Evolutionary conservation across 2,329 filamentous ascomycete species (phyloP).

Genomic region (Neurospora sp.): DNA sequence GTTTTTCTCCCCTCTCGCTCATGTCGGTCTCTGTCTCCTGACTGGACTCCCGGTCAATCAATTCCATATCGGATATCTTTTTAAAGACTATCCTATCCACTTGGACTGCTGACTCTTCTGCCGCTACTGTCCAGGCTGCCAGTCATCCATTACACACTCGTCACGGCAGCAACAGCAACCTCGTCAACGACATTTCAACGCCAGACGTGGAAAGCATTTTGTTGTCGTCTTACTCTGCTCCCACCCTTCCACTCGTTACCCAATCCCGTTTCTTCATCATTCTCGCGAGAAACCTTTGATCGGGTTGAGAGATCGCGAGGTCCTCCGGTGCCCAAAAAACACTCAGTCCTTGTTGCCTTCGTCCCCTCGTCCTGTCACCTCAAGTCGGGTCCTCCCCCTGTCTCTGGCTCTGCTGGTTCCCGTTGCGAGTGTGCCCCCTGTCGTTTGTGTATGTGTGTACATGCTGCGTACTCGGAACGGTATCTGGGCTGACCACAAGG

Average conservation of each 20-base stretch:
- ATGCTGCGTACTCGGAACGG: not conserved
- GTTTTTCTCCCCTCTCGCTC: not conserved
- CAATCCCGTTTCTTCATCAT: not conserved
- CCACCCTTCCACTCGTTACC: not conserved
- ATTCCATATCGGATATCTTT: not conserved
- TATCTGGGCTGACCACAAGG: not conserved
- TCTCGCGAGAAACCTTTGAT: not conserved
- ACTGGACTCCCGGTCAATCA: not conserved
- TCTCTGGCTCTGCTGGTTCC: not conserved
- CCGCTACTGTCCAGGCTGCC: not conserved
- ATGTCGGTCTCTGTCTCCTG: not conserved
- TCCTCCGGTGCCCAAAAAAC: not conserved
- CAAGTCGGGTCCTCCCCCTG: not conserved
- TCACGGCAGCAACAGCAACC: conserved; percentile 16
- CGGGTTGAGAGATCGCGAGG: not conserved
- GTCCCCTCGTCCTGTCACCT: not conserved
- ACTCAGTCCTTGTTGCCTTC: not conserved
- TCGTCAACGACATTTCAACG: conserved; percentile 1
- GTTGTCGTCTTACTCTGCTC: not conserved
- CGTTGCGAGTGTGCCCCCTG: not conserved
- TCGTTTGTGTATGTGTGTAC: not conserved
- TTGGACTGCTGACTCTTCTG: not conserved
- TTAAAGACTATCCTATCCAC: not conserved
- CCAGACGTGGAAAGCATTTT: not conserved
- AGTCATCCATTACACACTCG: conserved; percentile 2